Base-by-base conservation (phyloP, 306 rosid genomes). In the Mimosa pudica region DNA sequence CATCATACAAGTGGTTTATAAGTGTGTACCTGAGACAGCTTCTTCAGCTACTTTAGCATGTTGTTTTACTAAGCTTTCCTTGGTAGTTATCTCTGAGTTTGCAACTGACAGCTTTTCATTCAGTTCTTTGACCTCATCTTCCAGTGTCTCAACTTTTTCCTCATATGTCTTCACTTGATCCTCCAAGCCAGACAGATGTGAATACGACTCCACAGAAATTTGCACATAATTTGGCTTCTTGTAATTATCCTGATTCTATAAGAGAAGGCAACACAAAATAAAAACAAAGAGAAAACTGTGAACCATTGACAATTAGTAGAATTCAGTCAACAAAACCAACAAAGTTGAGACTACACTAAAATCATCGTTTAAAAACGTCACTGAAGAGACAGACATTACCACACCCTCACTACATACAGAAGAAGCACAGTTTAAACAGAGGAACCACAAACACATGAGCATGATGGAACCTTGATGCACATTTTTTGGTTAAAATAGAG, bases 1-100 rank as follows among this genome's bases (percentile, higher is more conserved):
- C 74, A 67, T 44, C 12, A 24, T 24, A 24, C 38, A 73, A 79
- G 68, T 70, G 78, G 49, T 66, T 38, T 38, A 82, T 87, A 92
- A 97, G 96, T 80, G 92, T 48, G 81, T 89, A 92, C 99, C 99
- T 80, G 98, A 91, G 80, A 96, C 99, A 70, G 98, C 99, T 83
- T 96, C 99, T 90, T 96, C 99, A 49, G 99, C 98, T 70, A 96
- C 99, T 87, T 96, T 96, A 51, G 94, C 94, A 82, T 96, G 99
- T 77, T 96, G 99, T 75, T 96, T 96, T 32, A 93, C 97, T 66
- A 93, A 81, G 82, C 73, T 85, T 73, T 93, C 99, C 88, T 96
- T 92, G 65, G 91, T 93, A 64, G 85, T 91, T 87, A 91, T 87
- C 90, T 96, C 99, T 17, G 93, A 69, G 20, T 96, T 78, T 10